phyloP scores from a whole-genome alignment of 1,139 yeast genomes.

The Geotrichum phurueaensis region DNA sequence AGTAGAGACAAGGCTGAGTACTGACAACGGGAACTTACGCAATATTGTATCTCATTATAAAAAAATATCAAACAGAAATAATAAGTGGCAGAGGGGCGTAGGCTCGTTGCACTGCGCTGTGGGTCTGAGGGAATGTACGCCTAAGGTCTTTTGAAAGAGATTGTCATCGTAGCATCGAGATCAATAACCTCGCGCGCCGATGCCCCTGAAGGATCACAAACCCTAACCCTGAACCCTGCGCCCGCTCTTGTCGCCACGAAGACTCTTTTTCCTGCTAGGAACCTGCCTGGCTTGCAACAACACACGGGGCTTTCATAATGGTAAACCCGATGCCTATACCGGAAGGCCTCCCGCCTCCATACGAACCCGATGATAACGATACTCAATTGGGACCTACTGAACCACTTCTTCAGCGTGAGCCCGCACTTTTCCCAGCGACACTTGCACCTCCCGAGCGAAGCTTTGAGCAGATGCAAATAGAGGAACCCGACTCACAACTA shows the following conservation, averaged over 20 bases:
- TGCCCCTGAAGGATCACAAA: not conserved
- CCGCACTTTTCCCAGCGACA: not conserved
- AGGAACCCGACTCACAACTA: not conserved
- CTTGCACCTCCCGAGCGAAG: not conserved
- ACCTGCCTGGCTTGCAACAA: not conserved
- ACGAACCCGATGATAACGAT: not conserved
- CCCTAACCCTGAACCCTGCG: not conserved
- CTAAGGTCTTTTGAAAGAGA: not conserved
- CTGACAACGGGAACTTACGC: conserved; percentile 36
- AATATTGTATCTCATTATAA: conserved; percentile 38
- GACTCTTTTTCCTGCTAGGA: not conserved
- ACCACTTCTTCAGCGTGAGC: not conserved
- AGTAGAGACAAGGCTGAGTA: not conserved
- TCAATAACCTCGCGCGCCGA: not conserved
- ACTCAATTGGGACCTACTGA: not conserved
- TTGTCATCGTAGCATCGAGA: not conserved
- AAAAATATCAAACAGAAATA: not conserved
- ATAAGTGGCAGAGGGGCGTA: not conserved
- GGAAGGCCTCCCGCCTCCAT: conserved; percentile 7
- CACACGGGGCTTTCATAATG: not conserved
- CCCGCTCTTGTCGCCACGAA: not conserved
- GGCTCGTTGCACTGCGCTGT: not conserved
- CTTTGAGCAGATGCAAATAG: not conserved
- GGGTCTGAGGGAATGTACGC: not conserved
- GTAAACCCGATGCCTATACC: not conserved